Conservation (phyloP, 306 rosid species). For the Quercus aquifolioides region DNA sequence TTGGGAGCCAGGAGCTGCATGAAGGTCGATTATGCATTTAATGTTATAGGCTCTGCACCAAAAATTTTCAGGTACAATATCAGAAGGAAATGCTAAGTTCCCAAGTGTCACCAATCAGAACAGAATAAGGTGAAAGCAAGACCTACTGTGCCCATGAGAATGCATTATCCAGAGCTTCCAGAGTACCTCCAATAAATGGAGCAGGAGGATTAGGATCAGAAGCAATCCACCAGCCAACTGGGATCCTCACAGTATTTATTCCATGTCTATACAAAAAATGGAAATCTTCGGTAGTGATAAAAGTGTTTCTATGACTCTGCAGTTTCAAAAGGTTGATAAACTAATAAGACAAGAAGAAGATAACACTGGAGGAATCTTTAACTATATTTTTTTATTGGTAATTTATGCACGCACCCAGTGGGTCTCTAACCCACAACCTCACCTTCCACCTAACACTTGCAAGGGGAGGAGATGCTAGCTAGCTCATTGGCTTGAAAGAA, state of each 20-base stretch:
- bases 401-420: no score
- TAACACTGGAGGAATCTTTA: not conserved
- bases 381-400: no score
- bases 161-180: slow-evolving; percentile 89
- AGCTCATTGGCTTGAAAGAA: no score
- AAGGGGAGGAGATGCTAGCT: no score
- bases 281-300: slow-evolving; percentile 70
- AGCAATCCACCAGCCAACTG: slow-evolving; percentile 99
- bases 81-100: slow-evolving; percentile 19
- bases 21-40: slow-evolving; percentile 91
- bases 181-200: slow-evolving; percentile 84
- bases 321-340: slow-evolving; percentile 27
- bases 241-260: slow-evolving; percentile 92
- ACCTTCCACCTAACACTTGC: no score
- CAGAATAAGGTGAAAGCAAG: slow-evolving; percentile 24
- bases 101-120: slow-evolving; percentile 3
- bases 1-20: slow-evolving; percentile 92
- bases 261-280: slow-evolving; percentile 75
- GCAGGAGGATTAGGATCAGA: slow-evolving; percentile 93
- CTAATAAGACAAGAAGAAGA: slow-evolving; percentile 15
- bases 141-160: slow-evolving; percentile 96
- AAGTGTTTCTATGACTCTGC: slow-evolving; percentile 92
- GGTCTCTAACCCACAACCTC: no score
- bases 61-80: slow-evolving; percentile 12
- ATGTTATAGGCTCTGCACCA: slow-evolving; percentile 65